phyloP scores from a whole-genome alignment of 106 monocot species.

The Phalaenopsis aphrodite region DNA sequence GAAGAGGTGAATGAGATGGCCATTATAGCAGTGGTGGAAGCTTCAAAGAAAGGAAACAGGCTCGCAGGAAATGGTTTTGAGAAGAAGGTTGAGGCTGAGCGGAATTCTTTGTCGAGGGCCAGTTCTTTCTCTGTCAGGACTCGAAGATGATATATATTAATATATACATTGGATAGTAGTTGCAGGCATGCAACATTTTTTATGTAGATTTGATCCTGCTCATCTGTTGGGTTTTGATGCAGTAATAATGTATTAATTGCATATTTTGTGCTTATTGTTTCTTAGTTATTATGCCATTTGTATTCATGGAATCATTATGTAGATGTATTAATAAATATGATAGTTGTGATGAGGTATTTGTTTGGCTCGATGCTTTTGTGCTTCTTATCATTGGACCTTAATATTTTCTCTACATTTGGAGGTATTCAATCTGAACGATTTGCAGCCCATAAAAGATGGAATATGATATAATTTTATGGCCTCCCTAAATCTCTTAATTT shows the following conservation, averaged over 20 bases:
- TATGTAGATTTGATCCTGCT: neutral
- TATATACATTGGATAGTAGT: too few species aligned
- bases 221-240: neutral
- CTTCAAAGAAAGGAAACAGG: neutral
- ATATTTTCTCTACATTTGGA: too few species aligned
- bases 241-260: too few species aligned
- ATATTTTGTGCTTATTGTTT: too few species aligned
- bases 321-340: neutral
- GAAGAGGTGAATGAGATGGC: neutral
- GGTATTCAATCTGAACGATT: too few species aligned
- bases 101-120: neutral
- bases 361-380: neutral
- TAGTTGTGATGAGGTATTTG: neutral
- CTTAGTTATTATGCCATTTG: too few species aligned
- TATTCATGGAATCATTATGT: neutral
- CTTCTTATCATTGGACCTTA: too few species aligned
- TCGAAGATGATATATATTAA: neutral
- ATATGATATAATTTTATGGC: too few species aligned
- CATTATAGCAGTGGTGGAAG: neutral
- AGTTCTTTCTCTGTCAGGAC: conserved; percentile 26
- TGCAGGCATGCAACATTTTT: neutral
- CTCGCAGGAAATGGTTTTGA: neutral
- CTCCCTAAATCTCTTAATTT: too few species aligned
- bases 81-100: neutral
- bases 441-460: too few species aligned